A percentile compares a stretch with the other conserved stretches of the same genome.
phyloP scores from a whole-genome alignment of 73 alveolate genomes.

The Tetrahymena elliotti region DNA sequence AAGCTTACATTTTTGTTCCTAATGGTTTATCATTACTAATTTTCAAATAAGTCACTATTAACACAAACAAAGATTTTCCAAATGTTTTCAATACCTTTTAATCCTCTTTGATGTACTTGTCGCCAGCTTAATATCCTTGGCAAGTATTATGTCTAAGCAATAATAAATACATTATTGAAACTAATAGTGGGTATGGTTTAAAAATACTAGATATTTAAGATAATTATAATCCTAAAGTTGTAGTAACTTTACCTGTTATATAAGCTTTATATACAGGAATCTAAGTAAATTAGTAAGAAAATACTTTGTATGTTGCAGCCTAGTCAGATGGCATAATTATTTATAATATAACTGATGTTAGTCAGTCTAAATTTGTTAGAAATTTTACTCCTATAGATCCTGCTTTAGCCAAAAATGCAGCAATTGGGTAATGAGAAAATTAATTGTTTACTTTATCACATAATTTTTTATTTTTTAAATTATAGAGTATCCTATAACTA shows the following conservation, averaged over 20 bases:
- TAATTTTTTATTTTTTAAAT: no score
- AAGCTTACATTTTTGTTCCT: neutral
- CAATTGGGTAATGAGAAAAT: neutral
- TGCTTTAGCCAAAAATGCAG: neutral
- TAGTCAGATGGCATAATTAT: neutral
- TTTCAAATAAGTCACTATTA: neutral
- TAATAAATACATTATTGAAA: neutral
- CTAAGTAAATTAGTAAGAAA: neutral
- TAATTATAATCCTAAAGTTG: neutral
- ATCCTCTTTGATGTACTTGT: neutral
- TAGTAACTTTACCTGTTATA: neutral
- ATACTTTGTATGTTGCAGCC: neutral
- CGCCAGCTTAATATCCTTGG: neutral
- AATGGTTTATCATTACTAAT: neutral
- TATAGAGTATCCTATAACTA: neutral
- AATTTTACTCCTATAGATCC: neutral
- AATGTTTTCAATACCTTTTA: neutral
- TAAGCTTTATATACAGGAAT: neutral
- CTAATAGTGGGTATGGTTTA: neutral
- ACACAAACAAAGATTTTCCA: neutral
- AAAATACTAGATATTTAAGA: neutral
- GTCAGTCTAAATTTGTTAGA: neutral
- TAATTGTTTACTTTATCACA: neutral
- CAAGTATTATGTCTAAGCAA: neutral
- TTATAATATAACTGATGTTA: neutral